Conservation (phyloP, 306 rosid species). For the Cyclanthera cordifolia region DNA sequence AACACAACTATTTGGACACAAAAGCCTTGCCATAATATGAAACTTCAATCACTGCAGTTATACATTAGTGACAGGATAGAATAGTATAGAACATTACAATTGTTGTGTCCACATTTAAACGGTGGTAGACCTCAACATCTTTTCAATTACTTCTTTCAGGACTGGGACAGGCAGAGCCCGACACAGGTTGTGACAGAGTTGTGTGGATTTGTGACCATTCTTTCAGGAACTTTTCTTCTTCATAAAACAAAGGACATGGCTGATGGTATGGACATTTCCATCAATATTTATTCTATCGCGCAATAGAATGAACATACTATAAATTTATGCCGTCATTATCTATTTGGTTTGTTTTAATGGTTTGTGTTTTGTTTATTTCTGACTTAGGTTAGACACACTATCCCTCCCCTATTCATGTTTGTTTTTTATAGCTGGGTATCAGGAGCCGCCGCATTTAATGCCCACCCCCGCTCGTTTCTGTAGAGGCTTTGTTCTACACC, state of each 20-base stretch:
- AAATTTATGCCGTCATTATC: neutral
- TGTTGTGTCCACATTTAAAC: slow-evolving; percentile 1
- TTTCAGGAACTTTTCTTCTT: slow-evolving; percentile 97
- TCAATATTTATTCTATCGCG: neutral
- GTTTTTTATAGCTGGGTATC: neutral
- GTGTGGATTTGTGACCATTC: slow-evolving; percentile 98
- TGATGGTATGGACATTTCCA: slow-evolving; percentile 46
- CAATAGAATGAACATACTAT: neutral
- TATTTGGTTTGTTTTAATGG: neutral
- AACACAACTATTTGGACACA: neutral
- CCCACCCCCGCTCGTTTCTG: neutral
- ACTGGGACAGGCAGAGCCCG: slow-evolving; percentile 99
- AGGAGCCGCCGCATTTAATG: neutral
- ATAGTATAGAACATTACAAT: neutral
- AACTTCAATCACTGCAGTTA: neutral
- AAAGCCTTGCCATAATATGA: neutral
- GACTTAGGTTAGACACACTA: neutral
- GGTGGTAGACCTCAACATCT: neutral
- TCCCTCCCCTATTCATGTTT: neutral
- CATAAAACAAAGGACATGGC: slow-evolving; percentile 96
- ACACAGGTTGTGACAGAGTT: slow-evolving; percentile 94
- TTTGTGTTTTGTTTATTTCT: neutral
- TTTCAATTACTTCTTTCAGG: slow-evolving; percentile 47
- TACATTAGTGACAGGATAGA: neutral
- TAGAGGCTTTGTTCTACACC: neutral